Conservation (phyloP, 2,329 filamentous ascomycete species). For the Stemphylium lycopersici region DNA sequence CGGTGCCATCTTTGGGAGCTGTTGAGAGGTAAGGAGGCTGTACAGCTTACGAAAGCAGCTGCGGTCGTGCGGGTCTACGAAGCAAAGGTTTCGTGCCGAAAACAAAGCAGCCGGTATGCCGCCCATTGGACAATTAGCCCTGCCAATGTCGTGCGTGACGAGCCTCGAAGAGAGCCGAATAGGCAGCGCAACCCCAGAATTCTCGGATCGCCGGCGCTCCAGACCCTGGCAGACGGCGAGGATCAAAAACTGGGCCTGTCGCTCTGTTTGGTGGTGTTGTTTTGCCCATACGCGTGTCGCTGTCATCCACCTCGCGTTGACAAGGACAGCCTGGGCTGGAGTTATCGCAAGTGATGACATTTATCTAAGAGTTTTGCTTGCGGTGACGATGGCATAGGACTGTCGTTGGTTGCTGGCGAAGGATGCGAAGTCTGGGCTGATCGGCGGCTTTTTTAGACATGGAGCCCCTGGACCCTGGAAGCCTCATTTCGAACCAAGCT, state of each 20-base stretch:
- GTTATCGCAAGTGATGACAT: not conserved
- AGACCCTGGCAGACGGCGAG: constrained; percentile 3
- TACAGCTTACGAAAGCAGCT: too few species aligned
- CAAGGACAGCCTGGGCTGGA: not conserved
- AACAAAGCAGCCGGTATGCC: too few species aligned
- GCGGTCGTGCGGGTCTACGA: too few species aligned
- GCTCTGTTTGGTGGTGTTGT: not conserved
- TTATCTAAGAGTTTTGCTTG: not conserved
- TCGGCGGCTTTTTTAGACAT: constrained; percentile 2
- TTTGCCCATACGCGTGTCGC: constrained; percentile 1
- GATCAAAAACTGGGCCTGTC: constrained; percentile 9
- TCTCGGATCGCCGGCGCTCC: constrained; percentile 12
- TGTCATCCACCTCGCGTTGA: not conserved
- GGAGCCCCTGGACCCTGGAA: constrained; percentile 9
- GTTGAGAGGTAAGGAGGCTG: too few species aligned
- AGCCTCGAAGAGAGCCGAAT: not conserved
- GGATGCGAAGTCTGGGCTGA: constrained; percentile 3
- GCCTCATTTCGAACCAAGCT: constrained; percentile 5
- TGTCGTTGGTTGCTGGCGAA: not conserved
- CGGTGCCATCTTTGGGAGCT: too few species aligned
- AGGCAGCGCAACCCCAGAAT: constrained; percentile 4
- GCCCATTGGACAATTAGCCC: not conserved
- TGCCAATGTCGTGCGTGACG: constrained; percentile 2
- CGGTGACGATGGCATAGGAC: not conserved
- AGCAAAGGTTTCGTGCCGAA: too few species aligned